Base-by-base conservation (phyloP, 2,329 filamentous ascomycete genomes). In the Aspergillus sojae region DNA sequence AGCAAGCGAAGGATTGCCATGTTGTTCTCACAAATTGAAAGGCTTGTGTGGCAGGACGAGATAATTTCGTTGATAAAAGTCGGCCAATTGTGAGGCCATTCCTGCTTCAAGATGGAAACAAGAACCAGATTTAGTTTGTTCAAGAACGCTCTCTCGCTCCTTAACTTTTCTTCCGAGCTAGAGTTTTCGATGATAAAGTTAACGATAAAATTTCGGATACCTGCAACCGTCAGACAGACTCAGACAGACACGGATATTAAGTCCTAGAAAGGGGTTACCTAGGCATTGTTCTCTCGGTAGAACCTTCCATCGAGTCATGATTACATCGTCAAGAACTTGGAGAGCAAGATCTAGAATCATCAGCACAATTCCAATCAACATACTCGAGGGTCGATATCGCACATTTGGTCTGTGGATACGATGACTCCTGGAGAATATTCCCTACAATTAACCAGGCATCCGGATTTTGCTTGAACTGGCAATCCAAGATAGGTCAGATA, bases 21-120 rank as follows among this genome's bases (percentile, higher is more conserved):
- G 85, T 99, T 99, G 84, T 99, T 99, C 83, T 99, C 95, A 86
- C 96, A 99, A 72, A 99, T 96, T 43, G 94, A 95, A 60, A 99
- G 84, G 80, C 91, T 97, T 70, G 92, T 94, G 78, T 96, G 94
- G 81, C 94, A 98, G 61, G 95, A 94, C 26, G 93, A 91, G 72
- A 99, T 93, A 80, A 99, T 99, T 83, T 99, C 95, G 84, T 98
- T 98, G 86, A 99, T 98, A 81, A 99, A 99, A 23, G 93, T 97
- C 12, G 96, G 95, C 95, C 96, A 99, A 84, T 99, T 96, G 82
- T 98, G 94, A 62, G 95, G 95, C 95, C 95, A 99, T 81, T 99
- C 95, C 82, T 99, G 95, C 85, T 99, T 99, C 75, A 99, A 84
- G 67, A 99, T 94, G 62, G 94, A 97, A 72, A 99, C 93, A 68